Conservation (phyloP, 495 filamentous ascomycete genomes). For the Pyrenula aspistea region DNA sequence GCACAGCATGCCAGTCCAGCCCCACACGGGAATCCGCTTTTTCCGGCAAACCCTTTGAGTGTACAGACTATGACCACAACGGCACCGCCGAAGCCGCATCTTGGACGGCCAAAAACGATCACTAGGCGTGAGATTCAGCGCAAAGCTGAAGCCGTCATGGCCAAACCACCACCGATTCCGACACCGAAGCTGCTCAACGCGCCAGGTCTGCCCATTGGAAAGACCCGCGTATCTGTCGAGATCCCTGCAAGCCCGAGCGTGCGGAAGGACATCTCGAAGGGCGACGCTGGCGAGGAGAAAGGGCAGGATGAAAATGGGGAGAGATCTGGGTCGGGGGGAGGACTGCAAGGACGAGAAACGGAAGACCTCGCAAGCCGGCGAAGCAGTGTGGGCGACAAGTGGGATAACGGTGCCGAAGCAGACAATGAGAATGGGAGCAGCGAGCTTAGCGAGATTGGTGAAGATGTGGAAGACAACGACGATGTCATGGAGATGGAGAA, state of each 20-base stretch:
- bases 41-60: conserved; percentile 19
- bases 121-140: conserved; percentile 51
- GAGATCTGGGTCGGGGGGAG: conserved; percentile 1
- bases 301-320: conserved; percentile 1
- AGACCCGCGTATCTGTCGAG: conserved; percentile 6
- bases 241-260: conserved; percentile 12
- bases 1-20: conserved; percentile 4
- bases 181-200: conserved; percentile 11
- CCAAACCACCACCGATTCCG: conserved; percentile 15
- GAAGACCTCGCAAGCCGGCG: conserved; percentile 38
- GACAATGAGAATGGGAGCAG: conserved; percentile 20
- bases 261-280: conserved; percentile 2
- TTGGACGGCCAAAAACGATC: conserved; percentile 45
- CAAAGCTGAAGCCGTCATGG: conserved; percentile 46
- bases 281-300: neutral
- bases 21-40: neutral
- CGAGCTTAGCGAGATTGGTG: conserved; percentile 60
- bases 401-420: neutral
- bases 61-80: conserved; percentile 21
- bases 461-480: conserved; percentile 12
- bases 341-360: conserved; percentile 13
- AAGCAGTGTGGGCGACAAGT: conserved; percentile 61
- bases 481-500: conserved; percentile 9
- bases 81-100: conserved; percentile 29
- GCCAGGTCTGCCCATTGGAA: conserved; percentile 2